These are phyloP conservation scores for Entomortierella beljakovae DNA, from an alignment of 192 early-diverging fungal genomes.

Conservation along the genomic window DNA sequence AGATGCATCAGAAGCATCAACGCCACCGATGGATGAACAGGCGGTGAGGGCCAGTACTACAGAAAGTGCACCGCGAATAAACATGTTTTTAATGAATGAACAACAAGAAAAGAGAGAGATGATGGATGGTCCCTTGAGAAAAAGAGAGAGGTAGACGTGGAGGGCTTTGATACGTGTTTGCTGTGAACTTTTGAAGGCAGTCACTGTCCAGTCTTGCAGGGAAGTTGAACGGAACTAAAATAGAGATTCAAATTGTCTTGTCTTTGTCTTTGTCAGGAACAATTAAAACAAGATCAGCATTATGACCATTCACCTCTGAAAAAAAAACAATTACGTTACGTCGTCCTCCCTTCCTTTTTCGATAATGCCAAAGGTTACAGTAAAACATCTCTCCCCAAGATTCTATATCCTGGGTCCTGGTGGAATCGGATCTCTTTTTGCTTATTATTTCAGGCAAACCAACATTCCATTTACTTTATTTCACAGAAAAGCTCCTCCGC, in stretches of 20 bases:
- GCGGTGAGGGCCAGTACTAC: constrained; percentile 30
- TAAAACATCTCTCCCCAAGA: constrained; percentile 10
- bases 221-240: no score
- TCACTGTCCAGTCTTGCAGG: no score
- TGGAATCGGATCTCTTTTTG: constrained; percentile 76
- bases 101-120: neutral
- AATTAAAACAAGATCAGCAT: neutral
- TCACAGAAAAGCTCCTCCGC: constrained; percentile 63
- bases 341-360: neutral
- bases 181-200: no score
- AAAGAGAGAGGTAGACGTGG: neutral
- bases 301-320: neutral
- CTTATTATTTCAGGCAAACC: constrained; percentile 63
- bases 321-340: neutral
- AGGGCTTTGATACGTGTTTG: no score
- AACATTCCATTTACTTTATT: constrained; percentile 67
- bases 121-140: neutral
- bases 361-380: constrained; percentile 3
- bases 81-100: constrained; percentile 9
- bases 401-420: constrained; percentile 76
- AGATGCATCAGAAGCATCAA: constrained; percentile 55
- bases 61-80: constrained; percentile 29
- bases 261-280: no score
- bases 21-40: constrained; percentile 26
- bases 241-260: no score